Percentiles rank a stretch among this genome's conserved stretches.
Conservation (phyloP, 2,329 filamentous ascomycete genomes). For the Rutstroemia sp. region DNA sequence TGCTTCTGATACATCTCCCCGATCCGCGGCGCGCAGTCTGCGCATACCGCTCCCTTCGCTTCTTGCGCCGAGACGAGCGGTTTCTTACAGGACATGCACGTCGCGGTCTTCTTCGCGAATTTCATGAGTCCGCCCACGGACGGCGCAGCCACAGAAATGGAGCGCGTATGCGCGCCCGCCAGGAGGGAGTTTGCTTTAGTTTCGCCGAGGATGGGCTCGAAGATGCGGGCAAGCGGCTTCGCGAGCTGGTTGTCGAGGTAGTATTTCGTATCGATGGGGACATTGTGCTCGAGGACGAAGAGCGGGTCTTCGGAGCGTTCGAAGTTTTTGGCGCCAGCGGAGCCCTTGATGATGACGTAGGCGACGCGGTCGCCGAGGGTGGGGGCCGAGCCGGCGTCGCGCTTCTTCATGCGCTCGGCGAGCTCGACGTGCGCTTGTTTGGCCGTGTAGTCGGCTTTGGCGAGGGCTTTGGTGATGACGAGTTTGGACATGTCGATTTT, state of each 20-base stretch:
- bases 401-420: conserved; percentile 93
- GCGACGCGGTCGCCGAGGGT: conserved; percentile 91
- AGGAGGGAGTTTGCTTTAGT: conserved; percentile 82
- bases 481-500: conserved; percentile 99
- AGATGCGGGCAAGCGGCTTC: conserved; percentile 89
- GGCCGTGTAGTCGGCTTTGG: conserved; percentile 80
- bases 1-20: conserved; percentile 93
- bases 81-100: conserved; percentile 99
- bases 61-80: conserved; percentile 76
- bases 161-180: conserved; percentile 89
- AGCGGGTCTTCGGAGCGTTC: conserved; percentile 97
- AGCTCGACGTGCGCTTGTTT: conserved; percentile 97
- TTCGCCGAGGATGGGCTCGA: conserved; percentile 94
- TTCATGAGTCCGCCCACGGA: conserved; percentile 94
- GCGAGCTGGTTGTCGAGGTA: conserved; percentile 98
- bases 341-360: conserved; percentile 94
- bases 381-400: conserved; percentile 89
- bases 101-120: conserved; percentile 95
- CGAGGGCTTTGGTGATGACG: conserved; percentile 94
- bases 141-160: conserved; percentile 86
- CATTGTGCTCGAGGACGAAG: conserved; percentile 93
- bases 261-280: conserved; percentile 97
- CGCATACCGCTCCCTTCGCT: conserved; percentile 77
- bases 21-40: conserved; percentile 74
- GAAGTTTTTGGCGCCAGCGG: conserved; percentile 86